These are phyloP conservation scores for Coniella lustricola DNA, from an alignment of 2,329 filamentous ascomycete genomes.

Conservation along the genomic window DNA sequence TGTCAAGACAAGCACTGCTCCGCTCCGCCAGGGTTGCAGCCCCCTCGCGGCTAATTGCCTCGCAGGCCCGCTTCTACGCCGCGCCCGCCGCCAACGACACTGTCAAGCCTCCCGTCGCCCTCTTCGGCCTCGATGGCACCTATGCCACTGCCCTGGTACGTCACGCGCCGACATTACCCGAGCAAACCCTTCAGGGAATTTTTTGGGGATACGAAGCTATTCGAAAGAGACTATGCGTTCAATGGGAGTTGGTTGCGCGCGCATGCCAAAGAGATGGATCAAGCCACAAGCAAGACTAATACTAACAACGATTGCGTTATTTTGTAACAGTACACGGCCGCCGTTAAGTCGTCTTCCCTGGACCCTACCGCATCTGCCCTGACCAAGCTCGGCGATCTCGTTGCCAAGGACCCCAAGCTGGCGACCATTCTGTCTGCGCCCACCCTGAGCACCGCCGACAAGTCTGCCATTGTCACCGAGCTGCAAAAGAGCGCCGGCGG, in stretches of 20 bases:
- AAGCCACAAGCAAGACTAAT: conserved; percentile 20
- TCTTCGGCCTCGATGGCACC: conserved; percentile 95
- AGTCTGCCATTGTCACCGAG: conserved; percentile 78
- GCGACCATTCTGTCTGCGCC: conserved; percentile 68
- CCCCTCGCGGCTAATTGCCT: conserved; percentile 53
- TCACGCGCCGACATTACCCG: conserved; percentile 13
- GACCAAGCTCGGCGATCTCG: conserved; percentile 59
- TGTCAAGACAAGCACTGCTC: conserved; percentile 52
- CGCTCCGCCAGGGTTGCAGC: conserved; percentile 50
- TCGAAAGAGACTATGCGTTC: background rate
- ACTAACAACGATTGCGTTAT: conserved; percentile 27
- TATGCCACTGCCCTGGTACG: conserved; percentile 98
- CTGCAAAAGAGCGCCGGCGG: conserved; percentile 74
- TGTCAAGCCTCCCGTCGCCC: conserved; percentile 76
- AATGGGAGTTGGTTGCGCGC: background rate
- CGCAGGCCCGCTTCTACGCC: conserved; percentile 70
- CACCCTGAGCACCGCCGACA: conserved; percentile 71
- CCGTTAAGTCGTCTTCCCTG: conserved; percentile 78
- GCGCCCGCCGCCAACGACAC: conserved; percentile 55
- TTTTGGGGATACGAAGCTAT: background rate
- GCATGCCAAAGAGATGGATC: conserved; percentile 4
- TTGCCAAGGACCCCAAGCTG: conserved; percentile 82
- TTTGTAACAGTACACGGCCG: conserved; percentile 78
- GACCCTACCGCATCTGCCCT: conserved; percentile 81
- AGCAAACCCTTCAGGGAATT: conserved; percentile 8